Evolutionary conservation across 2,329 filamentous ascomycete genomes (phyloP), one percentile per base, ranked within the genome.

Genomic region (Alternaria hordeiaustralica): DNA sequence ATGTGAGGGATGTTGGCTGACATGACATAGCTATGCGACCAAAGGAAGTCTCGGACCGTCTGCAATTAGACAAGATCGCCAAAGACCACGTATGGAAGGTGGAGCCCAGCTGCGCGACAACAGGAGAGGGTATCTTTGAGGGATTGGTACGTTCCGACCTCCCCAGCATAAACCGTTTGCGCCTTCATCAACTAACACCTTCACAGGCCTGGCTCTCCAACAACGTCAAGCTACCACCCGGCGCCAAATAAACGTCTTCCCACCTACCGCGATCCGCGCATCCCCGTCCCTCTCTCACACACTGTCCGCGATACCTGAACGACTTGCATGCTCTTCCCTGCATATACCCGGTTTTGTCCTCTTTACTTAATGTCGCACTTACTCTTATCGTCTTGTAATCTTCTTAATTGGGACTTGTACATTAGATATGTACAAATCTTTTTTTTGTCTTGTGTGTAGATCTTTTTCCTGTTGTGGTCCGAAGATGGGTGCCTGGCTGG

Each of bases 81-180:
- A 84, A 82, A 70, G 81, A 85, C 72, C 84, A 85, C 70, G 81
- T 82, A 36, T 86, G 84, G 84, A 86, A 86, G 72, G 84, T 86
- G 60, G 84, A 86, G 79, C 84, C 84, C 55, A 85, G 83, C 72
- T 86, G 84, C 69, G 84, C 84, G 53, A 85, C 83, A 50, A 85
- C 84, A 20, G 84, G 84, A 68, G 84, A 85, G 71, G 84, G 81
- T 46, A 86, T 86, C 71, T 86, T 86, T 61, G 84, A 86, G 74
- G 84, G 84, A 60, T 73, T 86, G 68, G 80, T 81, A 77, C 21
- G 77, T 71, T 15, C 3, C 12, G 30, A 33, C 15, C 12, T 33
- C 30, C 30, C 30, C 12, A 33, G 30, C 12, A 18, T 10, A 33
- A 33, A 15, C 26, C 6, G 23, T 28, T 15, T 33, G 49, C 20